Conservation (phyloP, 106 monocot genomes). For the Vanilla planifolia region DNA sequence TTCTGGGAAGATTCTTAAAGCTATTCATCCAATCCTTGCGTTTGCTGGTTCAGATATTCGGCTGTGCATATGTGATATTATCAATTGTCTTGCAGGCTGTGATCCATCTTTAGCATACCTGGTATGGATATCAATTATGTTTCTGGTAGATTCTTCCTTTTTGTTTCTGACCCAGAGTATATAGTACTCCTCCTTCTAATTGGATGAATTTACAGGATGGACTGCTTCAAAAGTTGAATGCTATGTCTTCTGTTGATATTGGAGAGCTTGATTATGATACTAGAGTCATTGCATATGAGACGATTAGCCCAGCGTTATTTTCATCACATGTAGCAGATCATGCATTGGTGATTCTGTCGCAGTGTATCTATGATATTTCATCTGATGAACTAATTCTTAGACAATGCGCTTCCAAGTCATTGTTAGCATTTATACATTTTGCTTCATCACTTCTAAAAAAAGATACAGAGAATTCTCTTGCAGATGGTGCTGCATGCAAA, state of each 20-base stretch:
- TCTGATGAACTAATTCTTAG: constrained; percentile 75
- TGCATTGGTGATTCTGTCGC: constrained; percentile 59
- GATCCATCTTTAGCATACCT: constrained; percentile 55
- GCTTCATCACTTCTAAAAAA: constrained; percentile 16
- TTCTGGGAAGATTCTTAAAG: constrained; percentile 46
- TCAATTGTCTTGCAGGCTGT: constrained; percentile 38
- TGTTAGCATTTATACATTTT: constrained; percentile 65
- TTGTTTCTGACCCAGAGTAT: neutral
- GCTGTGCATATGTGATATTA: constrained; percentile 57
- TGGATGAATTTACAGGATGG: constrained; percentile 39
- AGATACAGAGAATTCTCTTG: neutral
- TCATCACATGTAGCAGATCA: constrained; percentile 32
- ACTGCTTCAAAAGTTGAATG: constrained; percentile 67
- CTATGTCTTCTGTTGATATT: constrained; percentile 52
- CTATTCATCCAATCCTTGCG: constrained; percentile 48
- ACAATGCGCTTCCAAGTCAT: constrained; percentile 71
- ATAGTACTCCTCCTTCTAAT: constrained; percentile 1
- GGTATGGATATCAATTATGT: constrained; percentile 28
- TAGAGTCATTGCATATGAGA: constrained; percentile 62
- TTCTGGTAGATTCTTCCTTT: neutral
- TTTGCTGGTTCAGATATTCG: constrained; percentile 40
- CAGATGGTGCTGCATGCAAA: neutral
- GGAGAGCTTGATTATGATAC: constrained; percentile 88
- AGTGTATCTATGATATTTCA: constrained; percentile 81
- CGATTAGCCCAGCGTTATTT: constrained; percentile 45